Conservation (phyloP, 208 protist species). For the Leishmania major region DNA sequence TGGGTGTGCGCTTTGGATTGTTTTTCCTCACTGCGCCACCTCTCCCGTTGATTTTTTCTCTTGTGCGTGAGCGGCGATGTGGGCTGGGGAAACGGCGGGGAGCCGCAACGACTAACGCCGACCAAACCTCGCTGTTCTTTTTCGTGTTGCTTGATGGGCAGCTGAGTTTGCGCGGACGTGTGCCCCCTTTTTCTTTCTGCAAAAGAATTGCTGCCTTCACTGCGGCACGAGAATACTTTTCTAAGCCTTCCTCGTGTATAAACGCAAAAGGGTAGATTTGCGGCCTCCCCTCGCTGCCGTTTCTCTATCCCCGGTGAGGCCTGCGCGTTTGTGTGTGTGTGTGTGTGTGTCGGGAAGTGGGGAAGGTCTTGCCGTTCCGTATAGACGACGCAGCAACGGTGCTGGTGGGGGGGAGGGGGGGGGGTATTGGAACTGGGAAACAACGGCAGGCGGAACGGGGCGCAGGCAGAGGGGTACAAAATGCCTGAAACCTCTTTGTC, state of each 20-base stretch:
- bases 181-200: neutral
- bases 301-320: neutral
- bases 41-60: neutral
- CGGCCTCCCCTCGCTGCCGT: neutral
- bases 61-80: neutral
- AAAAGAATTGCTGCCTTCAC: neutral
- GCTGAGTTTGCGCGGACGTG: neutral
- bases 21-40: neutral
- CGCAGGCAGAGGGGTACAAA: neutral
- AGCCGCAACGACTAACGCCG: too few species aligned
- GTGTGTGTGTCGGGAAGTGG: neutral
- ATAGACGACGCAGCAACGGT: neutral
- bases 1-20: neutral
- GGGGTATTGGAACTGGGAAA: neutral
- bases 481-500: neutral
- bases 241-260: neutral
- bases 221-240: neutral
- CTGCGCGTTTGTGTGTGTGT: neutral
- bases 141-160: neutral
- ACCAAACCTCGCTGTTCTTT: neutral
- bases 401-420: neutral
- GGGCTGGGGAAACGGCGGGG: too few species aligned
- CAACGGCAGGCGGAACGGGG: neutral
- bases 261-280: neutral
- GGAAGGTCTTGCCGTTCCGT: too few species aligned